Evolutionary conservation across 441 rosid species (phyloP).

Genomic region (Euphorbia celastroides): DNA sequence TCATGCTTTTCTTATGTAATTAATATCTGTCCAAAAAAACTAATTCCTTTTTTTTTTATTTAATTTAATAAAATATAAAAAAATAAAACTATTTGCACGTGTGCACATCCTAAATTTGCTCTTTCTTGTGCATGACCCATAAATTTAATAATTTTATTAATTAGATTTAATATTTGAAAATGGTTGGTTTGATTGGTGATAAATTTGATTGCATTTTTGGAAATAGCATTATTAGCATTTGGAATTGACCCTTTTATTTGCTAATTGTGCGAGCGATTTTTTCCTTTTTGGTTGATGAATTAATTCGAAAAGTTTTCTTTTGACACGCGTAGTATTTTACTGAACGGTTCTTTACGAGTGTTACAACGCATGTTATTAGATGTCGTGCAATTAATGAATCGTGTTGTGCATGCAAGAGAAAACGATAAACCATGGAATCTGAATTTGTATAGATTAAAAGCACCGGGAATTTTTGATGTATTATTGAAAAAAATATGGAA

Average conservation of each 20-base stretch:
- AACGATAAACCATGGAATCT: too few species aligned
- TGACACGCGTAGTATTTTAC: not conserved
- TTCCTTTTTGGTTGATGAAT: too few species aligned
- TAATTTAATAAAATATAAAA: too few species aligned
- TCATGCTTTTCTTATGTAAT: slow-evolving; percentile 73
- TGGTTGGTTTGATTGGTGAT: not conserved
- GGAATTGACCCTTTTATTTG: not conserved
- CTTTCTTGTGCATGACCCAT: too few species aligned
- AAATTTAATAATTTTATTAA: too few species aligned
- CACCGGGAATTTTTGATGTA: too few species aligned
- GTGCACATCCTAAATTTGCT: not conserved
- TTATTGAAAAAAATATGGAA: too few species aligned
- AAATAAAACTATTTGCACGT: slow-evolving; percentile 5
- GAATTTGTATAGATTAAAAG: too few species aligned
- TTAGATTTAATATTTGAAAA: not conserved
- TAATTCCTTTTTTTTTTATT: too few species aligned
- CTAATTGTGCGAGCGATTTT: not conserved
- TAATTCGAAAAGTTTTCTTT: too few species aligned
- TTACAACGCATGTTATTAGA: not conserved
- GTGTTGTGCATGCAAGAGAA: not conserved
- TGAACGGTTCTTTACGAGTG: not conserved
- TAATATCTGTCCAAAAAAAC: slow-evolving; percentile 6
- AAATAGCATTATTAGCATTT: not conserved
- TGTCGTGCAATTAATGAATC: not conserved
- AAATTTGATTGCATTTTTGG: not conserved